Percentiles rank a stretch among this genome's conserved stretches.
Evolutionary conservation across 2,329 filamentous ascomycete species (phyloP).

Genomic region (Diplodia corticola): DNA sequence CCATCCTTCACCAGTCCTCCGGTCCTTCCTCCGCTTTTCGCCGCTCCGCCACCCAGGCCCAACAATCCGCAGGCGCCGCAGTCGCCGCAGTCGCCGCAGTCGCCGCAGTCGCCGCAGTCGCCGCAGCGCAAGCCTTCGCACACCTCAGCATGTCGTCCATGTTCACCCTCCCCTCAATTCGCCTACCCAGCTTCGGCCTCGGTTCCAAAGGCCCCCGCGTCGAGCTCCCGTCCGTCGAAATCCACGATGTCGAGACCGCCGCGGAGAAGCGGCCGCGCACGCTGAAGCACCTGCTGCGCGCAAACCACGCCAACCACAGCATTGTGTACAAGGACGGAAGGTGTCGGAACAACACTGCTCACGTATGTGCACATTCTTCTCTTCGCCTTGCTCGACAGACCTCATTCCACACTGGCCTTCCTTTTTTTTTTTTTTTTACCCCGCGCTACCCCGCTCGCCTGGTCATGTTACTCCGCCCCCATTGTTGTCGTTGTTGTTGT

Average conservation of each 20-base stretch:
- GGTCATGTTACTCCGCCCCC: background rate
- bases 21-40: background rate
- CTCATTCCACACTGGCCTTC: background rate
- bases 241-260: slow-evolving; percentile 77
- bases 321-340: slow-evolving; percentile 74
- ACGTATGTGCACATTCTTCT: slow-evolving; percentile 50
- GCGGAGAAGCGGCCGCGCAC: slow-evolving; percentile 77
- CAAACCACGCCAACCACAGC: slow-evolving; percentile 88
- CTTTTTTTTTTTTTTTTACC: no score
- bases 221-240: slow-evolving; percentile 65
- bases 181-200: slow-evolving; percentile 21
- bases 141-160: slow-evolving; percentile 11
- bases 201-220: slow-evolving; percentile 30
- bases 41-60: slow-evolving; percentile 3
- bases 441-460: background rate
- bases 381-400: background rate
- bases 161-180: slow-evolving; percentile 18
- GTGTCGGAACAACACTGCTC: slow-evolving; percentile 81
- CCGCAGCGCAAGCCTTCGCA: background rate
- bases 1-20: background rate
- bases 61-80: slow-evolving; percentile 4
- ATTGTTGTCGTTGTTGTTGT: background rate
- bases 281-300: slow-evolving; percentile 85
- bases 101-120: slow-evolving; percentile 7
- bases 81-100: slow-evolving; percentile 12